Evolutionary conservation across 768 basidiomycete species (phyloP).

Genomic region (Hebeloma cylindrosporum): DNA sequence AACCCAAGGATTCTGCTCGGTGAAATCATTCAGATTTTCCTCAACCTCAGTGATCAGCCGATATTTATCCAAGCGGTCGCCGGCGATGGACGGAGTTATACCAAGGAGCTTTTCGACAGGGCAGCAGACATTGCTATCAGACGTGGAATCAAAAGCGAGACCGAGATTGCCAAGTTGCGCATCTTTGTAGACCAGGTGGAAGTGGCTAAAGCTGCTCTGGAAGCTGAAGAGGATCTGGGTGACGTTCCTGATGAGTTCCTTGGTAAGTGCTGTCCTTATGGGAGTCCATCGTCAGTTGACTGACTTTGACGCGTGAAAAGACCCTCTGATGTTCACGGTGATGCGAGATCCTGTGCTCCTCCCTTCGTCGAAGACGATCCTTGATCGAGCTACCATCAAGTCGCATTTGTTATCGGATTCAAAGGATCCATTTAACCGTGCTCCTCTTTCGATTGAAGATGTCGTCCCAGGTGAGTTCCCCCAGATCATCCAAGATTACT

Average conservation of each 20-base stretch:
- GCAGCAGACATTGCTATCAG: constrained; percentile 67
- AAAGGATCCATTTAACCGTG: constrained; percentile 95
- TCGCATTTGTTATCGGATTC: constrained; percentile 89
- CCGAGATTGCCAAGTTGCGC: constrained; percentile 70
- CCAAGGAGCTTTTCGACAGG: constrained; percentile 75
- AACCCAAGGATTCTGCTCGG: constrained; percentile 78
- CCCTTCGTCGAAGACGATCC: constrained; percentile 73
- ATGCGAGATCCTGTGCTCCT: constrained; percentile 96
- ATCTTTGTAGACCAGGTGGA: constrained; percentile 83
- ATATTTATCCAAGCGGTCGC: constrained; percentile 88
- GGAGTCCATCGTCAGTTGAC: constrained; percentile 9
- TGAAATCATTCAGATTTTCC: constrained; percentile 87
- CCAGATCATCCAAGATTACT: too few relatives aligned
- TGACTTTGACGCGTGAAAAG: constrained; percentile 41
- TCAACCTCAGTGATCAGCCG: constrained; percentile 79
- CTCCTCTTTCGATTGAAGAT: constrained; percentile 76
- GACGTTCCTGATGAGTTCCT: constrained; percentile 96
- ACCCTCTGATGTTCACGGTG: constrained; percentile 86
- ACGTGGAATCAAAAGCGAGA: constrained; percentile 67
- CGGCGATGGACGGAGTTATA: constrained; percentile 91
- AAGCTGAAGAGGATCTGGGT: constrained; percentile 88
- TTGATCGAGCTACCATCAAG: constrained; percentile 94
- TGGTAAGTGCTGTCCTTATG: constrained; percentile 48
- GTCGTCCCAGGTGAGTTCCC: constrained; percentile 71
- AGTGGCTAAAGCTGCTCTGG: constrained; percentile 71